Conservation (phyloP, 2,329 filamentous ascomycete species). For the Microcyclospora tardicrescens region DNA sequence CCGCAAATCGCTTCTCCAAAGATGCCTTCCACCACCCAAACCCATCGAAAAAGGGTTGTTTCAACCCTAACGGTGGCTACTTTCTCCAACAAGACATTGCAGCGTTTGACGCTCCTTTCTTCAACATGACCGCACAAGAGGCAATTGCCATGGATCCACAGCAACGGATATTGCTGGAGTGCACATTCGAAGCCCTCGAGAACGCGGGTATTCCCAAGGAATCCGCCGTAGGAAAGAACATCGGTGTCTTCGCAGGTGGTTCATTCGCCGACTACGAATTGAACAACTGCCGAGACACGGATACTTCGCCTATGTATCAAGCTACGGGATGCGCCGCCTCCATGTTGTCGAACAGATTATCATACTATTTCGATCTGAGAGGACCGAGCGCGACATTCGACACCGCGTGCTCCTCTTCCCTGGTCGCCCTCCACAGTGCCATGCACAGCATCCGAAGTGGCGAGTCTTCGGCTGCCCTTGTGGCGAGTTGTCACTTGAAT, state of each 20-base stretch:
- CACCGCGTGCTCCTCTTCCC: constrained; percentile 4
- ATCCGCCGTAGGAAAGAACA: not conserved
- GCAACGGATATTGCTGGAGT: constrained; percentile 10
- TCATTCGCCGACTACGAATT: not conserved
- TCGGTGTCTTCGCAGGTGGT: not conserved
- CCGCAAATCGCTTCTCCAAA: not conserved
- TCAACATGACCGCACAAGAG: constrained; percentile 6
- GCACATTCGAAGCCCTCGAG: not conserved
- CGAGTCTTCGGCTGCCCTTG: constrained; percentile 3
- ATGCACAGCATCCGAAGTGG: constrained; percentile 4
- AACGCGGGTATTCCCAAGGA: not conserved
- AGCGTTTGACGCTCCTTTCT: constrained; percentile 12
- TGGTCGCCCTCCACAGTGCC: constrained; percentile 7
- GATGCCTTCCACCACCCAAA: not conserved
- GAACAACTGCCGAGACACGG: not conserved
- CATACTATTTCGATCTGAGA: constrained; percentile 7
- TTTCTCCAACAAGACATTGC: not conserved
- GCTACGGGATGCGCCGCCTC: constrained; percentile 5
- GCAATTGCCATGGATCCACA: constrained; percentile 11
- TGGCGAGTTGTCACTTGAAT: constrained; percentile 10
- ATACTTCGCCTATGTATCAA: constrained; percentile 5
- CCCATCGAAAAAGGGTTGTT: not conserved
- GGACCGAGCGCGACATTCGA: constrained; percentile 9
- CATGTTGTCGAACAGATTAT: constrained; percentile 4
- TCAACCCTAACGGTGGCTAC: not conserved